Evolutionary conservation across 257 asterid species (phyloP).

Genomic region (Forsythia suspensa): DNA sequence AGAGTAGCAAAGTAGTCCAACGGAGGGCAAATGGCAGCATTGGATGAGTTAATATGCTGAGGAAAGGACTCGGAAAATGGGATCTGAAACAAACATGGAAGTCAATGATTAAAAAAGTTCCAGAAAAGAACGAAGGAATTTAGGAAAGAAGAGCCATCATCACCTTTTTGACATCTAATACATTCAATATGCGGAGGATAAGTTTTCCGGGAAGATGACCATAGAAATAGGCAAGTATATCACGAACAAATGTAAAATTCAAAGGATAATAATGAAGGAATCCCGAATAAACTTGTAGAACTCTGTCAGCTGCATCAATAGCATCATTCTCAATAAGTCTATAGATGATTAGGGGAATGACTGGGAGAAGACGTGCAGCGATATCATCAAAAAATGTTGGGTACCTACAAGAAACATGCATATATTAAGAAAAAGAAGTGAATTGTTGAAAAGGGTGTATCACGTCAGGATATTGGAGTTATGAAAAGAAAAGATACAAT

Average conservation of each 20-base stretch:
- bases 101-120: conserved; percentile 19
- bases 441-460: not conserved
- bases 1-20: conserved; percentile 90
- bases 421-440: conserved; percentile 20
- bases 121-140: conserved; percentile 14
- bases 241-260: conserved; percentile 94
- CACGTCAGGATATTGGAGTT: not conserved
- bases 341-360: conserved; percentile 82
- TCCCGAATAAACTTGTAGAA: conserved; percentile 71
- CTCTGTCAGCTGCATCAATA: conserved; percentile 92
- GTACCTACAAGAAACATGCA: conserved; percentile 49
- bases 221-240: conserved; percentile 93
- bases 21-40: conserved; percentile 79
- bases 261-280: conserved; percentile 90
- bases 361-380: conserved; percentile 94
- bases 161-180: conserved; percentile 88
- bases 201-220: conserved; percentile 95
- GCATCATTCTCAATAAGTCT: conserved; percentile 90
- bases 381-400: conserved; percentile 97
- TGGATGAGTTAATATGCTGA: conserved; percentile 80
- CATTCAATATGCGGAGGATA: conserved; percentile 73
- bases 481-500: not conserved
- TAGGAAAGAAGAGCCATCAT: conserved; percentile 18
- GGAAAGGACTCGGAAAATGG: conserved; percentile 97
- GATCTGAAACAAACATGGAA: conserved; percentile 48